Base-by-base conservation (phyloP, 2,329 filamentous ascomycete species). In the Intubia oerlemansii region DNA sequence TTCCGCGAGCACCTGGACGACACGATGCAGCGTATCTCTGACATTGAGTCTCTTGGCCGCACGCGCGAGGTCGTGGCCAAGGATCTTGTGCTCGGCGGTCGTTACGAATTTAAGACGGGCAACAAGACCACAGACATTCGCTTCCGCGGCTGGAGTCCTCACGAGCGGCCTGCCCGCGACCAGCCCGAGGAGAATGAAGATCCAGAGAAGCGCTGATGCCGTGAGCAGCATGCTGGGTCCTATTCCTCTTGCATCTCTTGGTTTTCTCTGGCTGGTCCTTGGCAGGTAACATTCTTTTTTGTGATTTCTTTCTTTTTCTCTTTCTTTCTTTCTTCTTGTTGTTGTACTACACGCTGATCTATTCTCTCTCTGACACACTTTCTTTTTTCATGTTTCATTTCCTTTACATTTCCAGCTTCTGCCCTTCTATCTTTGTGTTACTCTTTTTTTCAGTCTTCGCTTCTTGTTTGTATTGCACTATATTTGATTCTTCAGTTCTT, bases 61-160 rank as follows among this genome's bases (percentile, higher is more conserved):
- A 98, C 88, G n/a, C 70, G 85, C 36, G 88, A 98, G 52, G 49
- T 98, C 29, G 90, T 91, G 2, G 78, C 91, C 38, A 98, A 98
- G 55, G 88, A 95, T 48, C 58, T 95, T 22, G 85, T 88, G 43
- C 57, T 84, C 18, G 71, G 78, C 10, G 82, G 82, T 3, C 75
- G 74, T 47, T 93, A 92, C 45, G 62, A 68, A 36, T 62, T 85
- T 35, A 44, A 20, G 16, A 9, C 25, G 12, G 14, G 20, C 28
- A 13, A 16, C 18, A 24, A 25, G 11, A 33, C 28, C 15, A 31
- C 28, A 4, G 32, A 36, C 14, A 17, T 38, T 8, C 32, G 29
- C 10, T 39, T 39, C 28, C 18, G 21, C 3, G 37, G 37, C 18
- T 39, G 36, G 37, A 39, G 37, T 13, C 37, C 37, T 4, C 37